Base-by-base conservation (phyloP, 2,329 filamentous ascomycete species). In the Xylariaceae sp. region DNA sequence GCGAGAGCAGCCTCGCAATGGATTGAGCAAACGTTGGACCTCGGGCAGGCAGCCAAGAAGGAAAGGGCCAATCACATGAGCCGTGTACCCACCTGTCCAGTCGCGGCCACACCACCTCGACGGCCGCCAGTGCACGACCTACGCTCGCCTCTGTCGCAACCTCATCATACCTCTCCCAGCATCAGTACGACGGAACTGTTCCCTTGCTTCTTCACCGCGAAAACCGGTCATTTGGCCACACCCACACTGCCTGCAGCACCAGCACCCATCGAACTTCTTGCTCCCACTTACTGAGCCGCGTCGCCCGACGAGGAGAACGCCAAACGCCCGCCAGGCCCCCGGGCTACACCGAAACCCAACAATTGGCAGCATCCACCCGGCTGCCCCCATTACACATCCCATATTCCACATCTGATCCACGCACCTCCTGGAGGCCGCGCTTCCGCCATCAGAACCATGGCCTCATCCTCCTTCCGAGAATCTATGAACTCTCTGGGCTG, bases 401-500 rank as follows among this genome's bases (percentile, higher is more conserved):
- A 27, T 27, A 27, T 27, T 27, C 22, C 22, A 27, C 22, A 27
- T 27, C n/a, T n/a, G n/a, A n/a, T n/a, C 22, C 22, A 27, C 22
- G 22, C 22, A 27, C 4, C 22, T 27, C 7, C 22, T 27, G 7
- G 7, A 27, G 4, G 22, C 22, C 22, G 7, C 22, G 22, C 22
- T 27, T 27, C 22, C 22, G 7, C 33, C 19, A 30, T 48, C 47
- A 12, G 36, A 39, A 45, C 19, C 55, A 96, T 96, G 91, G 87
- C 91, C 54, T 92, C 90, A 58, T 77, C 84, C 59, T 89, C 89
- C 42, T 97, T 99, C 71, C 84, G 91, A 67, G 90, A 96, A 71
- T 95, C 89, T 18, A 90, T 97, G 78, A 95, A 89, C 76, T 94
- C 90, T 52, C 73, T 97, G 63, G 94, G 94, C 54, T 97, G 94